These are phyloP conservation scores for Leccinum pachyderme DNA, from an alignment of 1,284 basidiomycete genomes.

Conservation along the genomic window DNA sequence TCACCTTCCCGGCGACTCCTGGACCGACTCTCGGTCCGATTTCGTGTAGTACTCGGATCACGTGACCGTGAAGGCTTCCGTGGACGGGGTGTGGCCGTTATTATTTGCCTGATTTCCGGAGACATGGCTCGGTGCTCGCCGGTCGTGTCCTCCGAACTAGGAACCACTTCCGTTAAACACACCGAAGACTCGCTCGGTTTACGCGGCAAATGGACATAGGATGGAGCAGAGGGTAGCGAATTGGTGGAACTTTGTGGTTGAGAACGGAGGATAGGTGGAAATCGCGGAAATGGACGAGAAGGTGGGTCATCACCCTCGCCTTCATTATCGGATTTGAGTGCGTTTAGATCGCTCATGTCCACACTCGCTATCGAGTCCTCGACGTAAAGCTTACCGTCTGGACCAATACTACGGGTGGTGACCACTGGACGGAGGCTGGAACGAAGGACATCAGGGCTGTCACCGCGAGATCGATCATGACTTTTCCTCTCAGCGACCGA, in stretches of 20 bases:
- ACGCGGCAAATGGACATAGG: slow-evolving; percentile 22
- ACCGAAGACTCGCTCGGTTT: slow-evolving; percentile 23
- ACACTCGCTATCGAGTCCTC: slow-evolving; percentile 31
- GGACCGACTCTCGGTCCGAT: slow-evolving; percentile 11
- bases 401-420: background rate
- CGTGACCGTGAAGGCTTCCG: slow-evolving; percentile 27
- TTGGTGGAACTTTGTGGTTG: slow-evolving; percentile 9
- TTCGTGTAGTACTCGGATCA: slow-evolving; percentile 16
- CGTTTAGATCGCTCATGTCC: slow-evolving; percentile 33
- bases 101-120: slow-evolving; percentile 33
- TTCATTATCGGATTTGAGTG: slow-evolving; percentile 32
- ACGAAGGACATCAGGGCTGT: slow-evolving; percentile 20
- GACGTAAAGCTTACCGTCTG: slow-evolving; percentile 3
- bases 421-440: slow-evolving; percentile 16
- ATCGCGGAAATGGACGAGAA: slow-evolving; percentile 30
- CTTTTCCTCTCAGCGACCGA: slow-evolving; percentile 8
- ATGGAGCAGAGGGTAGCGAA: slow-evolving; percentile 7
- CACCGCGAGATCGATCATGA: slow-evolving; percentile 12
- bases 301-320: slow-evolving; percentile 23
- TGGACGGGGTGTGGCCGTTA: slow-evolving; percentile 30
- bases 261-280: slow-evolving; percentile 23
- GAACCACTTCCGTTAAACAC: slow-evolving; percentile 10
- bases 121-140: slow-evolving; percentile 22
- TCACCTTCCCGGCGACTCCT: slow-evolving; percentile 11
- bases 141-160: slow-evolving; percentile 4